These are phyloP conservation scores for Cystofilobasidium ferigula DNA, from an alignment of 768 basidiomycete genomes.

Conservation along the genomic window DNA sequence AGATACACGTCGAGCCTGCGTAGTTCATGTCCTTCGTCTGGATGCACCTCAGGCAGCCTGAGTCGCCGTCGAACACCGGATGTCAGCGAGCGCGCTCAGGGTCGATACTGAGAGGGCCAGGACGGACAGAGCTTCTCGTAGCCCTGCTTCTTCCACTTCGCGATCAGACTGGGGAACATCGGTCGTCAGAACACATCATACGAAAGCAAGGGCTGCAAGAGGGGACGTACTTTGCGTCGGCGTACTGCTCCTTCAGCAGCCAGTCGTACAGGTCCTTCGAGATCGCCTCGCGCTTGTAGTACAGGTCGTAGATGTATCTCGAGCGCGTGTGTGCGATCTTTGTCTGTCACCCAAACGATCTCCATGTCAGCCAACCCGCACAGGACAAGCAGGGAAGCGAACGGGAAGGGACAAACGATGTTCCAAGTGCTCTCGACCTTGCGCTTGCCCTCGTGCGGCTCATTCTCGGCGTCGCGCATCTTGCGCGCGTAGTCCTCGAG, in stretches of 20 bases:
- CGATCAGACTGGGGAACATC: conserved; percentile 57
- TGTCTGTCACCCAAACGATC: conserved; percentile 51
- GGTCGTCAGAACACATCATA: background rate
- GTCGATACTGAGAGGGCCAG: background rate
- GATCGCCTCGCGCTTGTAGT: conserved; percentile 96
- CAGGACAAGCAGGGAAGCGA: conserved; percentile 33
- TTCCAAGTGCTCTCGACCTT: conserved; percentile 35
- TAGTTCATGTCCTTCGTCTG: conserved; percentile 99
- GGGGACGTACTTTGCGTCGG: conserved; percentile 73
- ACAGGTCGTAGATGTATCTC: conserved; percentile 92
- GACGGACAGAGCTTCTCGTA: conserved; percentile 50
- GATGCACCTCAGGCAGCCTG: conserved; percentile 81
- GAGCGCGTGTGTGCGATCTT: conserved; percentile 92
- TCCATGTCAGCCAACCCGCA: too few species aligned
- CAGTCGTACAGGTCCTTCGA: conserved; percentile 87
- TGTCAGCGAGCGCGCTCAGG: background rate
- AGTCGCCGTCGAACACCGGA: background rate
- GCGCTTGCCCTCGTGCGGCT: conserved; percentile 87
- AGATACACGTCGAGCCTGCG: conserved; percentile 94
- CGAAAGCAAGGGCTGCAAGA: background rate
- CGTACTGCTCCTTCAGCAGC: conserved; percentile 93
- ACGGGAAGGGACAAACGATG: conserved; percentile 33
- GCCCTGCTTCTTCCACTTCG: conserved; percentile 98
- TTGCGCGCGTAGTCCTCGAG: conserved; percentile 98
- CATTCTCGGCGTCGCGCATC: conserved; percentile 97